Evolutionary conservation across 129 eudicot species (phyloP), one percentile per base, ranked within the genome.

Genomic region (Pittosporum tobira): DNA sequence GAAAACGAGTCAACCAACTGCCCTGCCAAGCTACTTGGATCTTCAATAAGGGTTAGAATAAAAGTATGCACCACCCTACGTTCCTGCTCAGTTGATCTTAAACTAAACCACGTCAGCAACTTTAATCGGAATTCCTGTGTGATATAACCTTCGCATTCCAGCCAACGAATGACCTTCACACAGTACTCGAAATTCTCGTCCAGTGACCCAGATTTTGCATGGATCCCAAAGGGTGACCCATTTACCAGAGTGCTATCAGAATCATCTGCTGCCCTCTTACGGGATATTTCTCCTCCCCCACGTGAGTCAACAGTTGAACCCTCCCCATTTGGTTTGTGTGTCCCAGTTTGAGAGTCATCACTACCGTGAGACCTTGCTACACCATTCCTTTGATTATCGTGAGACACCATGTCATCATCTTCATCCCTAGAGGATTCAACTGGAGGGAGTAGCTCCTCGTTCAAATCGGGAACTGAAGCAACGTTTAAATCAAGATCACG

Each of bases 391-490:
- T 59, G 65, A 22, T 37, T 19, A 14, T 63, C 86, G 50, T 75
- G 82, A 42, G 81, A 75, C 31, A 73, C 71, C 2, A 59, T 72
- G 52, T 74, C 86, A 38, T 85, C 83, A 57, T 71, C 87, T 69
- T 77, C 88, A 51, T 88, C 87, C 71, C 79, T 54, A 7, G 89
- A 83, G 47, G 79, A 72, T 22, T 87, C 95, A 16, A 79, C 65
- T 14, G 75, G 81, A 27, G 90, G 79, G 43, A 58, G 71, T 14
- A 86, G 58, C 54, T 79, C 98, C 59, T 91, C 96, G 22, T 91
- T 91, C 30, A 91, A 69, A 74, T 91, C 95, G 2, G 98, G 96
- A 4, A 90, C 98, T 24, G 95, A 77, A 19, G 84, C 84, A 47
- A 86, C 77, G 34, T 90, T 90, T 48, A 90, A 53, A 70, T 90